A percentile compares a stretch with the other conserved stretches of the same genome.
These are phyloP conservation scores for Elsinoe arachidis DNA, from an alignment of 2,329 filamentous ascomycete species.

Conservation along the genomic window DNA sequence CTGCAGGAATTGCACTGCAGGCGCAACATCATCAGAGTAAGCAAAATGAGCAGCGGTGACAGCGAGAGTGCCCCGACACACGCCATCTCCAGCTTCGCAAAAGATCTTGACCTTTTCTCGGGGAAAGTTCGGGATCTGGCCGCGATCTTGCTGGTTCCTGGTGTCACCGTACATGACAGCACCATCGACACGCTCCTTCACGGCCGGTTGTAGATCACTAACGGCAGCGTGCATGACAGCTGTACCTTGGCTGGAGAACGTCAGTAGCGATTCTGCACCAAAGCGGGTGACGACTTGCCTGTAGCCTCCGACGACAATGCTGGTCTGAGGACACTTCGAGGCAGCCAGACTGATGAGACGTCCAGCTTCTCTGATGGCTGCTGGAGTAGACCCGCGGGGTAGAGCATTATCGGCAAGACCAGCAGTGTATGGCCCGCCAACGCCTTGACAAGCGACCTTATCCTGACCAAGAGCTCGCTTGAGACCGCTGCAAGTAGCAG, in stretches of 20 bases:
- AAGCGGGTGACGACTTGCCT: background rate
- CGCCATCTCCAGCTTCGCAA: slow-evolving; percentile 25
- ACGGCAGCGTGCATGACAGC: slow-evolving; percentile 32
- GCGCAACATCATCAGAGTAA: slow-evolving; percentile 12
- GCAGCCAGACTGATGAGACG: slow-evolving; percentile 17
- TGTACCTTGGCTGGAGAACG: slow-evolving; percentile 26
- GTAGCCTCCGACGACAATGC: slow-evolving; percentile 23
- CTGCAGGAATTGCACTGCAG: slow-evolving; percentile 5
- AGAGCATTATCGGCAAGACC: slow-evolving; percentile 13
- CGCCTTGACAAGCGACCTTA: slow-evolving; percentile 18
- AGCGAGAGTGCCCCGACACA: slow-evolving; percentile 21
- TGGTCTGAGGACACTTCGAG: slow-evolving; percentile 22
- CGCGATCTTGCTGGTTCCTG: slow-evolving; percentile 30
- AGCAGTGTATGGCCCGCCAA: slow-evolving; percentile 16
- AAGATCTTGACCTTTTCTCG: slow-evolving; percentile 19
- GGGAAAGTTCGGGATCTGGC: slow-evolving; percentile 29
- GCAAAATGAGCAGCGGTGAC: slow-evolving; percentile 23
- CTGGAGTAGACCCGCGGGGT: background rate
- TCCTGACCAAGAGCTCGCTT: slow-evolving; percentile 13
- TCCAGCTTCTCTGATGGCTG: slow-evolving; percentile 14
- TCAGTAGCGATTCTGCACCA: background rate
- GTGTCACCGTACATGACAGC: slow-evolving; percentile 36
- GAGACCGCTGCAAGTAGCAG: slow-evolving; percentile 16
- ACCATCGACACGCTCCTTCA: slow-evolving; percentile 29
- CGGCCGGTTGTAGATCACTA: slow-evolving; percentile 21